Evolutionary conservation across 441 rosid species (phyloP).

Genomic region (Eruca vesicaria): DNA sequence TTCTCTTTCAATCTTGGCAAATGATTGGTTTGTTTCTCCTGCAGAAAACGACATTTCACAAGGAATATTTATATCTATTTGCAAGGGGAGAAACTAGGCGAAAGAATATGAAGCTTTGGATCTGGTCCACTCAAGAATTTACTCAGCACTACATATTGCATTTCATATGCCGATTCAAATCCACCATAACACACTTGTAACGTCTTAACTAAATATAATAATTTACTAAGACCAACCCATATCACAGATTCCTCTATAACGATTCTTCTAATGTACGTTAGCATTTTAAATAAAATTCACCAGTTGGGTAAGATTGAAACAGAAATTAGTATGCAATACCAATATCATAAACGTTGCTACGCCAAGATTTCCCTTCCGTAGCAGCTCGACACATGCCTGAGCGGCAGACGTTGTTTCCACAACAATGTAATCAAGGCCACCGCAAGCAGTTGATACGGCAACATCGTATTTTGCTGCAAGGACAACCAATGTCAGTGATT

Average conservation of each 20-base stretch:
- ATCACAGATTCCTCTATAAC: neutral
- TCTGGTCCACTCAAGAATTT: neutral
- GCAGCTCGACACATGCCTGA: conserved; percentile 90
- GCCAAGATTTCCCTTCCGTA: conserved; percentile 84
- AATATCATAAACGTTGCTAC: conserved; percentile 95
- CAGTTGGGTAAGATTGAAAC: conserved; percentile 8
- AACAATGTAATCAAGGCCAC: conserved; percentile 89
- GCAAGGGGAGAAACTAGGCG: neutral
- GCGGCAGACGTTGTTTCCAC: conserved; percentile 95
- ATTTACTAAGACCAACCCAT: neutral
- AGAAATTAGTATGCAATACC: conserved; percentile 46
- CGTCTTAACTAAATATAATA: neutral
- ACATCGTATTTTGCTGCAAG: conserved; percentile 90
- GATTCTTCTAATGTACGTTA: neutral
- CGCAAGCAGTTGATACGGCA: conserved; percentile 92
- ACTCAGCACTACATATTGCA: neutral
- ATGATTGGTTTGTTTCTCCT: conserved; percentile 85
- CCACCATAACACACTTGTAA: conserved; percentile 5
- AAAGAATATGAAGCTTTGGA: neutral
- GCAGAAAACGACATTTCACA: conserved; percentile 31
- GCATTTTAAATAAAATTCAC: neutral
- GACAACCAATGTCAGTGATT: conserved; percentile 6
- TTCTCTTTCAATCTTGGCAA: conserved; percentile 57
- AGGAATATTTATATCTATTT: conserved; percentile 11
- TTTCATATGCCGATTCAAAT: conserved; percentile 2